Evolutionary conservation across 176 grass and related monocot species (phyloP).

Genomic region (Areca catechu): DNA sequence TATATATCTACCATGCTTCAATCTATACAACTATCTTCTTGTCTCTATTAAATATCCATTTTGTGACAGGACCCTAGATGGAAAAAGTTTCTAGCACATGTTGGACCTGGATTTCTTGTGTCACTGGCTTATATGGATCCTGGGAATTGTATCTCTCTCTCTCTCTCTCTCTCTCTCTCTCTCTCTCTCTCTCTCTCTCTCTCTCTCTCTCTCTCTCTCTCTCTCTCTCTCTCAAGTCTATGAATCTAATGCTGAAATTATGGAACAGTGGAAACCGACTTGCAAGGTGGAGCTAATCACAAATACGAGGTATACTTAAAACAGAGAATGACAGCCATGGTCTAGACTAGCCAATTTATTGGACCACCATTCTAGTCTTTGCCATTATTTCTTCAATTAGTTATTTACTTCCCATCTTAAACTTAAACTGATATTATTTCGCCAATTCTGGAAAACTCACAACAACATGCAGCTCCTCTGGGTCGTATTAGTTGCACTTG

Average conservation of each 20-base stretch:
- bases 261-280: constrained; percentile 78
- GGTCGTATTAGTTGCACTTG: constrained; percentile 73
- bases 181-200: no score
- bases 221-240: neutral
- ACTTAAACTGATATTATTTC: neutral
- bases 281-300: constrained; percentile 82
- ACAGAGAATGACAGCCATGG: neutral
- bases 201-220: no score
- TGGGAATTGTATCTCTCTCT: constrained; percentile 54
- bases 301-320: constrained; percentile 61
- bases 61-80: constrained; percentile 42
- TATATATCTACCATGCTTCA: no score
- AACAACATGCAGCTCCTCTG: constrained; percentile 64
- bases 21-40: no score
- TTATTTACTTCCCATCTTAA: neutral
- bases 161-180: constrained; percentile 10
- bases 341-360: no score
- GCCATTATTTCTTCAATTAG: no score
- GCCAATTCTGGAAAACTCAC: no score
- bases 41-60: no score
- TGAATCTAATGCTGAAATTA: constrained; percentile 6
- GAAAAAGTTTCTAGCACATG: constrained; percentile 67
- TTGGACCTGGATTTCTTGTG: constrained; percentile 92
- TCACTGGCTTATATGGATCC: constrained; percentile 90
- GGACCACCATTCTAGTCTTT: no score